Base-by-base conservation (phyloP, 2,329 filamentous ascomycete species). In the Penicillium sp. region DNA sequence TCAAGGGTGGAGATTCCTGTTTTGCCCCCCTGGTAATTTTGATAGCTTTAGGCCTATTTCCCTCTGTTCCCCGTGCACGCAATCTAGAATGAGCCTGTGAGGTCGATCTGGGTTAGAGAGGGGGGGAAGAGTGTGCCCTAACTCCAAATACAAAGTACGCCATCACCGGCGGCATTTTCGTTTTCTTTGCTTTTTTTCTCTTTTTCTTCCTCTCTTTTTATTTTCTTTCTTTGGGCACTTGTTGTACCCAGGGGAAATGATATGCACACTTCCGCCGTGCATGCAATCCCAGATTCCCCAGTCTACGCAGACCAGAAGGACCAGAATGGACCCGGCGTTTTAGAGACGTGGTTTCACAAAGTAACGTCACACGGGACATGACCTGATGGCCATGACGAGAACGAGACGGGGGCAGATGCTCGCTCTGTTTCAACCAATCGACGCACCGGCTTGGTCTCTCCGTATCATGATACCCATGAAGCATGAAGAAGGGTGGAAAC, bases 341-440 rank as follows among this genome's bases (percentile, higher is more conserved):
- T 51, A 54, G 53, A 61, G 51, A 39, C 47, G 44, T 54, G 50
- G 63, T 65, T 58, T 54, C 62, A 67, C 64, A 58, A 56, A 51
- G 63, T 64, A 65, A 65, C 63, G 63, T 65, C 58, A 56, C 58
- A 66, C 59, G 39, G 47, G 38, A 50, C 48, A 57, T 56, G 53
- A 51, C 54, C 51, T 57, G 53, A 56, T 62, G 51, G 48, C 51
- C 50, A 57, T 48, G 48, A 49, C 41, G 41, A 58, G 47, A 48
- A 53, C 38, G 45, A 48, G 36, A 40, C 39, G 33, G 44, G 46
- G 42, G 39, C 45, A 48, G 53, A 32, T 46, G 42, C 43, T 40
- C 51, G 48, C 35, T 39, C 30, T 39, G 47, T 56, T 51, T 48
- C 45, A 55, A 39, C 50, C 50, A 55, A 58, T 60, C 31, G 25